Base-by-base conservation (phyloP, 73 alveolate genomes). In the Breviolum minutum region DNA sequence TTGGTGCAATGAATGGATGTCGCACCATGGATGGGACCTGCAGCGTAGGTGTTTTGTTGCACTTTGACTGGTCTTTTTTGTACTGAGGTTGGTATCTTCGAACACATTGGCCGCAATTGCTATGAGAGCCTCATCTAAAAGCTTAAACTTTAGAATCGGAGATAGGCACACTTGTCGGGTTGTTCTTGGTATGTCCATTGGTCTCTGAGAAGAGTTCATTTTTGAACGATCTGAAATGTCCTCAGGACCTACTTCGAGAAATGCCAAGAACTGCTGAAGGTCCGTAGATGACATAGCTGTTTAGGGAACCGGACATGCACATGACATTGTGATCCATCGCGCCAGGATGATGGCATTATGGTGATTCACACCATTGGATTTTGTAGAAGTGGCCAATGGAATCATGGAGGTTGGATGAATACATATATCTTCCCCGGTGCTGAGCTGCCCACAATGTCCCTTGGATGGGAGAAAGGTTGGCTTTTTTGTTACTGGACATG, bases 321-420 rank as follows among this genome's bases (percentile, higher is more conserved):
- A n/a, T n/a, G n/a, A n/a, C n/a, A n/a, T n/a, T 2, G n/a, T 71
- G 82, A 24, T 71, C 48, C 82, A 71, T 29, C n/a, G 82, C 24
- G 48, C n/a, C 40, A 81, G 96, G 96, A 89, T 60, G 82, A 89
- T 16, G 96, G 96, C 86, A 89, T 89, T n/a, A 89, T 89, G 96
- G 73, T 89, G 73, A 89, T 89, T 26, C 96, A 89, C 61, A 70
- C 40, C 96, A 89, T 89, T 48, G 96, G 96, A 54, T 89, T 89
- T 24, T 70, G 86, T 63, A 19, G 96, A 71, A 54, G 86, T 8
- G 96, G 96, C 14, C 69, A 89, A 61, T 89, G 96, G 96, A 89
- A 89, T 71, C 96, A 89, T 22, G 96, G 86, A 7, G 96, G 96
- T 27, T 89, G 96, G 96, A 89, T 89, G 96, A 89, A 89, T 71